Conservation (phyloP, 176 grass and related monocot genomes). For the Panicum miliaceum region DNA sequence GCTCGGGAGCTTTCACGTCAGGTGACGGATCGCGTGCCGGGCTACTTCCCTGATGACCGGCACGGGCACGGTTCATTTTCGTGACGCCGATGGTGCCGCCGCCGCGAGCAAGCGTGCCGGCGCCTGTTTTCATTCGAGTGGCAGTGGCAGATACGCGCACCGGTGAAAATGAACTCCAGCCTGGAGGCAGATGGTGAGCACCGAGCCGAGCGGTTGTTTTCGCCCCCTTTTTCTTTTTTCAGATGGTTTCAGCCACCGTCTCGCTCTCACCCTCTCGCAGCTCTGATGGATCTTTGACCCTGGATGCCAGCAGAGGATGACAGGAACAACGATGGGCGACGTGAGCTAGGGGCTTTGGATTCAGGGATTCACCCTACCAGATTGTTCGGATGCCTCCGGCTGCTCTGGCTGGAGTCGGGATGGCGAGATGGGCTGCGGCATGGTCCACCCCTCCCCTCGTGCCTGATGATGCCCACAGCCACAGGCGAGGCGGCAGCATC, state of each 20-base stretch:
- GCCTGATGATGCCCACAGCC: not conserved
- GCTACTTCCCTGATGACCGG: not conserved
- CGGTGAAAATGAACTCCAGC: not conserved
- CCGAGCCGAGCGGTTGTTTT: not conserved
- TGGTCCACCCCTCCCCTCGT: not conserved
- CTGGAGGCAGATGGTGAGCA: not conserved
- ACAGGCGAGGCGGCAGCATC: not conserved
- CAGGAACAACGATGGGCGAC: not conserved
- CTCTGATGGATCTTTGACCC: not conserved
- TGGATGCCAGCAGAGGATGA: not conserved
- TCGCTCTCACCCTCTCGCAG: not conserved
- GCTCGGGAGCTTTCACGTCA: conserved; percentile 5
- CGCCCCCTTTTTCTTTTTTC: not conserved
- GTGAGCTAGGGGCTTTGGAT: not conserved
- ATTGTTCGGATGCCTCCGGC: not conserved
- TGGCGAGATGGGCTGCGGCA: not conserved
- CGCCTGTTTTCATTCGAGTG: not conserved
- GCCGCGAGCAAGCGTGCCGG: not conserved
- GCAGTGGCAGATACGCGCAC: not conserved
- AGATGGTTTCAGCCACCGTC: not conserved
- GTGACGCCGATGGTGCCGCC: not conserved
- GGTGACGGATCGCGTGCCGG: not conserved
- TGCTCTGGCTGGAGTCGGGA: not conserved
- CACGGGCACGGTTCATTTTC: not conserved
- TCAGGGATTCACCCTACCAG: not conserved